Evolutionary conservation across 1,284 basidiomycete species (phyloP).

Genomic region (Phellinidium pouzarii): DNA sequence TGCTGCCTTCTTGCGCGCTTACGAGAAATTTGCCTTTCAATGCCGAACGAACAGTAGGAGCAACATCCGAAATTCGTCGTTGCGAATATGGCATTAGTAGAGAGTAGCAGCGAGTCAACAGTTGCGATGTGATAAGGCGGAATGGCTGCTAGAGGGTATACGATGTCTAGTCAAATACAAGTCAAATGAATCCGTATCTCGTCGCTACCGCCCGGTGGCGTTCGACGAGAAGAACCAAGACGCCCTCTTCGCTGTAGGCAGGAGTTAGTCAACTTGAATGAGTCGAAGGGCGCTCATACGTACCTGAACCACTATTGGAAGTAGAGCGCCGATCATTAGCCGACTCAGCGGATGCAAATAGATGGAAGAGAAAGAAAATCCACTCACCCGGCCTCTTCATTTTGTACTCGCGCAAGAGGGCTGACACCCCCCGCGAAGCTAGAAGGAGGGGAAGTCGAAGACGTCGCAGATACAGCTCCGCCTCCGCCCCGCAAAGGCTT

Average conservation of each 20-base stretch:
- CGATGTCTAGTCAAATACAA: slow-evolving; percentile 14
- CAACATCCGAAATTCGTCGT: background rate
- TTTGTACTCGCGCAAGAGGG: slow-evolving; percentile 66
- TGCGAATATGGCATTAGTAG: slow-evolving; percentile 9
- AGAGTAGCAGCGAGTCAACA: background rate
- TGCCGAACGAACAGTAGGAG: background rate
- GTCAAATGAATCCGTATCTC: slow-evolving; percentile 1
- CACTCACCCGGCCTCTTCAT: slow-evolving; percentile 72
- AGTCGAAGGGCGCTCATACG: slow-evolving; percentile 18
- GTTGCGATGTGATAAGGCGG: background rate
- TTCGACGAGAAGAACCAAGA: slow-evolving; percentile 70
- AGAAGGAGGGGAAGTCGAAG: slow-evolving; percentile 32
- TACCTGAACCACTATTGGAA: slow-evolving; percentile 24
- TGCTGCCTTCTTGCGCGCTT: background rate
- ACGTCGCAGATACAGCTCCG: slow-evolving; percentile 44
- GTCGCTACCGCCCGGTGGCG: slow-evolving; percentile 12
- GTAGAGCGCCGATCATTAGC: slow-evolving; percentile 9
- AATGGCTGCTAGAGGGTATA: slow-evolving; percentile 12
- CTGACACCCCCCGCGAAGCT: slow-evolving; percentile 45
- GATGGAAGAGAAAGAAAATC: slow-evolving; percentile 22
- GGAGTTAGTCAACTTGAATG: slow-evolving; percentile 9
- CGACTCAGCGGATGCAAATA: slow-evolving; percentile 2
- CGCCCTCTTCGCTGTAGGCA: slow-evolving; percentile 65
- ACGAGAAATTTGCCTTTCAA: too few relatives aligned
- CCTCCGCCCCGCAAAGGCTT: slow-evolving; percentile 94